Percentiles rank a stretch among this genome's conserved stretches.
phyloP scores from a whole-genome alignment of 352 stramenopile species.

The Globisporangium acanthophoron region DNA sequence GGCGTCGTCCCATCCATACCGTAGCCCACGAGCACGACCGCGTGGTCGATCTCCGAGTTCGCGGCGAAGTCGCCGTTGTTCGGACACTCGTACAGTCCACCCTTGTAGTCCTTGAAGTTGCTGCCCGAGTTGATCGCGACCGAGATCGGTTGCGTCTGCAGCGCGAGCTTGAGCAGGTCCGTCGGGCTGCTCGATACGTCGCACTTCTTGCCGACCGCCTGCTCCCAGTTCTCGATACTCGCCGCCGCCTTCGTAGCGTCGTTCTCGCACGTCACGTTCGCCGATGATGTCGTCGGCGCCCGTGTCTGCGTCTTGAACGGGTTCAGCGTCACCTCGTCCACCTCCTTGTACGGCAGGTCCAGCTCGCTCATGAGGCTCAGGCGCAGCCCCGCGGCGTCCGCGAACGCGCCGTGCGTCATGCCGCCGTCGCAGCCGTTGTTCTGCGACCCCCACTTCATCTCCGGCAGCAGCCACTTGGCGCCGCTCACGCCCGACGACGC shows the following conservation, averaged over 20 bases:
- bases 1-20: conserved; percentile 31
- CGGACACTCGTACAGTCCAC: conserved; percentile 63
- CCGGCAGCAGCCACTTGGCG: conserved; percentile 47
- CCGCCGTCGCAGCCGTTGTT: conserved; percentile 77
- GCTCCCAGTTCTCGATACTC: conserved; percentile 61
- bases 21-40: conserved; percentile 72
- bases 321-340: conserved; percentile 25
- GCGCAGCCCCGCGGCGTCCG: conserved; percentile 49
- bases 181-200: conserved; percentile 40
- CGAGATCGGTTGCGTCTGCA: conserved; percentile 69
- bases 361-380: conserved; percentile 57
- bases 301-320: conserved; percentile 16
- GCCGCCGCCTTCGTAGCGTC: conserved; percentile 35
- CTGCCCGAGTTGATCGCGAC: conserved; percentile 75
- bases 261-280: conserved; percentile 38
- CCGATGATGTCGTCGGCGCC: conserved; percentile 3
- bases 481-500: conserved; percentile 35
- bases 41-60: conserved; percentile 63
- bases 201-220: conserved; percentile 59
- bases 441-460: conserved; percentile 70
- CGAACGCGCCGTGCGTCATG: conserved; percentile 78
- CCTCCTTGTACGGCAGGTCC: conserved; percentile 58
- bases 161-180: conserved; percentile 55
- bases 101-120: conserved; percentile 78
- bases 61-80: conserved; percentile 64